Conservation (phyloP, 2,329 filamentous ascomycete genomes). For the Arthrinium phaeospermum region DNA sequence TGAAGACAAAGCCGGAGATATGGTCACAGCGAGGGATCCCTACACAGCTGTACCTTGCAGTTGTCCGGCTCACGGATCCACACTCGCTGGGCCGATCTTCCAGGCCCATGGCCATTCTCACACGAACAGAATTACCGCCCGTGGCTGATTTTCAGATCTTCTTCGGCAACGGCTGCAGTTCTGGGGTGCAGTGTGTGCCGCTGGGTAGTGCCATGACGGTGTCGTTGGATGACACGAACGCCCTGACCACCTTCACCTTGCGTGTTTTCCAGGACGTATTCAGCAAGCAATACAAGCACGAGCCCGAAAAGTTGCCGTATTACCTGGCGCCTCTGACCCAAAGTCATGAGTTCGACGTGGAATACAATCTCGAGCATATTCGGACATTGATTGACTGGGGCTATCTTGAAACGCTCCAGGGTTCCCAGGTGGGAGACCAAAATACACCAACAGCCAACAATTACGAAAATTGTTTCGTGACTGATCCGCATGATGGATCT, state of each 20-base stretch:
- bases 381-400: slow-evolving; percentile 65
- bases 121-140: slow-evolving; percentile 66
- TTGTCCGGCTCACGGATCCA: slow-evolving; percentile 64
- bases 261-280: slow-evolving; percentile 83
- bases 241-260: slow-evolving; percentile 75
- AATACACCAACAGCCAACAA: slow-evolving; percentile 53
- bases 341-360: slow-evolving; percentile 37
- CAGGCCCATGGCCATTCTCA: slow-evolving; percentile 72
- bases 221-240: slow-evolving; percentile 50
- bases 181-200: slow-evolving; percentile 58
- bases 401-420: slow-evolving; percentile 50
- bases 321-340: slow-evolving; percentile 71
- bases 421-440: slow-evolving; percentile 43
- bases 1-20: slow-evolving; percentile 77
- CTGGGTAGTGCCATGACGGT: slow-evolving; percentile 51
- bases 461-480: slow-evolving; percentile 58
- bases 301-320: slow-evolving; percentile 73
- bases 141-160: slow-evolving; percentile 75
- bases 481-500: slow-evolving; percentile 66
- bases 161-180: slow-evolving; percentile 67
- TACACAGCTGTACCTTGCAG: slow-evolving; percentile 61
- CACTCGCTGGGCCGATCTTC: slow-evolving; percentile 63
- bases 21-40: slow-evolving; percentile 66
- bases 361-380: slow-evolving; percentile 25
- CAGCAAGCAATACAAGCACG: slow-evolving; percentile 79